Base-by-base conservation (phyloP, 192 early-diverging fungal genomes). In the Backusella circina region DNA sequence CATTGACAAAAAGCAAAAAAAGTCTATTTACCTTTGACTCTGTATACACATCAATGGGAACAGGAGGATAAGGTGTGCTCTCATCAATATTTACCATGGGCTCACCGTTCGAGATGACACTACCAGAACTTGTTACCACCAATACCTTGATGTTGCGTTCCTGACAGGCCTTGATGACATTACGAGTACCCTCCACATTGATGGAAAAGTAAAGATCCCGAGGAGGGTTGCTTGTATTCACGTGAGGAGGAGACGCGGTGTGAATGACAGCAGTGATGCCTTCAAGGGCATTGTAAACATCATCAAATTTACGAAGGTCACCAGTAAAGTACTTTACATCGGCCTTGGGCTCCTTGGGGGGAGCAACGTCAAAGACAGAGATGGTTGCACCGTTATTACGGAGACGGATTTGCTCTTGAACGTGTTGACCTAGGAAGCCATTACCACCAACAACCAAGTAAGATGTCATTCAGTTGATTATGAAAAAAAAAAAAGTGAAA, bases 11-110 rank as follows among this genome's bases (percentile, higher is more conserved):
- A 1, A 15, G 15, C 10, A 44, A 15, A 15, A 44, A 44, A 44
- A 15, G 15, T 23, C 9, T n/a, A 35, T 10, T 4, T 80, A 86
- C 91, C 83, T 99, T 99, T 32, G 95, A 94, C 81, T 96, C 95
- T 50, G 95, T 93, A 78, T 99, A 99, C n/a, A 92, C 88, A 84
- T 99, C 95, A 74, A 95, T 90, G 76, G 88, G 87, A 36, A 80
- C 75, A 65, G 87, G 80, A 37, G 94, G 93, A 82, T 96, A 96
- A 8, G 90, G 92, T 13, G 85, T 79, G 2, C 82, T 85, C 81
- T 98, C 97, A 61, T 95, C 92, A 6, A 92, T 95, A 70, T 96
- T 93, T 13, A 89, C 85, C 71, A 99, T 83, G 38, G 87, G 77
- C 41, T 84, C 74, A 0, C 95, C 96, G 68, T 93, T 90, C 67